Evolutionary conservation across 257 asterid genomes (phyloP), one percentile per base, ranked within the genome.

Genomic region (Solanum pimpinellifolium): DNA sequence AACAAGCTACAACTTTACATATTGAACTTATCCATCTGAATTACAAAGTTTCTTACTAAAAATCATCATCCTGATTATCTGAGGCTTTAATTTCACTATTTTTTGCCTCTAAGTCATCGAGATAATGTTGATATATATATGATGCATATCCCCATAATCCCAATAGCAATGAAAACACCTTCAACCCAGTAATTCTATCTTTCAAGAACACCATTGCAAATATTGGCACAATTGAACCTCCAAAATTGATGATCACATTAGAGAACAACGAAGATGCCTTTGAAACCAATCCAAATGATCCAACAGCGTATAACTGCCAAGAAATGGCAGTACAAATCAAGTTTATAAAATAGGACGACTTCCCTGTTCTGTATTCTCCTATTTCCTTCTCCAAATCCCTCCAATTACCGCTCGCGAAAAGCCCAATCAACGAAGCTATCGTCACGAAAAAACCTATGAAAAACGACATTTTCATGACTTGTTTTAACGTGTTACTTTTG

Each of bases 261-360:
- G 94, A 90, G 47, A 91, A 92, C 77, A 91, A 84, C 3, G 94
- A 87, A 5, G 93, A 92, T 3, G 90, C 93, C 86, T 90, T 89
- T 15, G 89, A 89, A 10, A 91, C 83, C 87, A 92, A 86, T 9
- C 93, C 93, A 0, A 92, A 47, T 0, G 91, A 47, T 10, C 93
- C 94, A 42, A 92, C 77, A 2, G 88, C 69, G 27, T 59, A 89
- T 62, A 91, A 88, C 15, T 92, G 93, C 89, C 94, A 93, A 41
- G 89, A 81, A 39, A 91, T 74, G 2, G 93, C 89, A 9, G 85
- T 87, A 41, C 49, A 23, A 60, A 83, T 89, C 25, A 93, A 7
- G 74, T 85, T 77, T 16, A 68, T 31, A 9, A 86, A 60, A 83
- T 92, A 93, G 9, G 69, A 81, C 3, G 16, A 83, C 25, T 80